These are phyloP conservation scores for Exsudoporus frostii DNA, from an alignment of 768 basidiomycete genomes.

Conservation along the genomic window DNA sequence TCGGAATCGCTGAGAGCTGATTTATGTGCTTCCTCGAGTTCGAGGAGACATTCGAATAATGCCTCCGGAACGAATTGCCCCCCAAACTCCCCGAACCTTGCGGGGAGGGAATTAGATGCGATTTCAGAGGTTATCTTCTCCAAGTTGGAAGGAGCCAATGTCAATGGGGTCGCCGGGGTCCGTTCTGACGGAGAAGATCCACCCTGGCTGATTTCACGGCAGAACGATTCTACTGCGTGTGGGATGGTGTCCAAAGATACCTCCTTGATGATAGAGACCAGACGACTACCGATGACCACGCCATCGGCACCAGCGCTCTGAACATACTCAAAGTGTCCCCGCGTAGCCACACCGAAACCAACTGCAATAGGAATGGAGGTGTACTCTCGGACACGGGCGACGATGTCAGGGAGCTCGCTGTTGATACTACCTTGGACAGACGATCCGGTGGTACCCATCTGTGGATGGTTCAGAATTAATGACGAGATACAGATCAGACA, in stretches of 20 bases:
- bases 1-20: conserved; percentile 80
- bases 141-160: not conserved
- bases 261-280: conserved; percentile 77
- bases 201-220: conserved; percentile 59
- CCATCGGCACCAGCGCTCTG: conserved; percentile 89
- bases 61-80: conserved; percentile 98
- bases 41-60: conserved; percentile 86
- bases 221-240: conserved; percentile 65
- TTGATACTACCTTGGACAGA: conserved; percentile 72
- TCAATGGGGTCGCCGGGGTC: not conserved
- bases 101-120: conserved; percentile 55
- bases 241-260: conserved; percentile 49
- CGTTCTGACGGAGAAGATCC: conserved; percentile 26
- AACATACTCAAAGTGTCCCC: conserved; percentile 83
- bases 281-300: conserved; percentile 87
- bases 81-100: conserved; percentile 91
- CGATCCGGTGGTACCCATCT: conserved; percentile 99
- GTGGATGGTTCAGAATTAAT: conserved; percentile 13
- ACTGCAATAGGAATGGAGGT: conserved; percentile 86
- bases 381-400: conserved; percentile 76
- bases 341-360: conserved; percentile 93
- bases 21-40: conserved; percentile 90
- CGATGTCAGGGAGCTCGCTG: conserved; percentile 73
- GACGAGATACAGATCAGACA: conserved; percentile 5
- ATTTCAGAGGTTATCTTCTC: conserved; percentile 24